Evolutionary conservation across 139 green algal species (phyloP).

Genomic region (Astrephomene gubernaculifera): DNA sequence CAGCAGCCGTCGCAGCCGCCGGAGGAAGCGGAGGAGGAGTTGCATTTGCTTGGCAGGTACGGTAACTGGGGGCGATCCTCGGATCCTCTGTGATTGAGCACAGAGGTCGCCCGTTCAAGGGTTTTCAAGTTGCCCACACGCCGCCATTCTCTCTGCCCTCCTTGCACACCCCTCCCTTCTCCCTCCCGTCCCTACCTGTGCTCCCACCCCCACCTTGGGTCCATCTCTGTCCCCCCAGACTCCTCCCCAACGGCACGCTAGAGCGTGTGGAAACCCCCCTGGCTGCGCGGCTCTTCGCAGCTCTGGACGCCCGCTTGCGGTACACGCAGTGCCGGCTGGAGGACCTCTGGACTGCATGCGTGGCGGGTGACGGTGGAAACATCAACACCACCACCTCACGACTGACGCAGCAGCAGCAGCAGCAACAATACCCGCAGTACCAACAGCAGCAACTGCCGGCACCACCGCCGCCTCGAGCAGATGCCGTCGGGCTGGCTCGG

Average conservation of each 20-base stretch:
- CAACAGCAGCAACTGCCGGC: not conserved
- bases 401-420: not conserved
- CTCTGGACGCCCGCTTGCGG: slow-evolving; percentile 43
- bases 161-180: not conserved
- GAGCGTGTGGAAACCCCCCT: slow-evolving; percentile 56
- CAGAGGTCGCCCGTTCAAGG: too few species aligned
- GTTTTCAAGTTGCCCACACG: not conserved
- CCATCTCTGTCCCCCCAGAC: not conserved
- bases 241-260: slow-evolving; percentile 44
- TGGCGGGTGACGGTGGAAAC: not conserved
- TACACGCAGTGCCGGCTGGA: not conserved
- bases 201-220: not conserved
- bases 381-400: not conserved
- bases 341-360: slow-evolving; percentile 19
- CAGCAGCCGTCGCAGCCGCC: not conserved
- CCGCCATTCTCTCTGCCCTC: not conserved
- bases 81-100: too few species aligned
- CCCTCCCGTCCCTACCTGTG: not conserved
- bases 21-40: not conserved
- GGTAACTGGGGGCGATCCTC: too few species aligned
- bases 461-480: not conserved
- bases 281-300: slow-evolving; percentile 41
- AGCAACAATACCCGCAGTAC: not conserved
- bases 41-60: slow-evolving; percentile 53
- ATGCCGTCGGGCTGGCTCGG: not conserved